phyloP scores from a whole-genome alignment of 2,329 filamentous ascomycete genomes.

The Pseudocercospora ulei region DNA sequence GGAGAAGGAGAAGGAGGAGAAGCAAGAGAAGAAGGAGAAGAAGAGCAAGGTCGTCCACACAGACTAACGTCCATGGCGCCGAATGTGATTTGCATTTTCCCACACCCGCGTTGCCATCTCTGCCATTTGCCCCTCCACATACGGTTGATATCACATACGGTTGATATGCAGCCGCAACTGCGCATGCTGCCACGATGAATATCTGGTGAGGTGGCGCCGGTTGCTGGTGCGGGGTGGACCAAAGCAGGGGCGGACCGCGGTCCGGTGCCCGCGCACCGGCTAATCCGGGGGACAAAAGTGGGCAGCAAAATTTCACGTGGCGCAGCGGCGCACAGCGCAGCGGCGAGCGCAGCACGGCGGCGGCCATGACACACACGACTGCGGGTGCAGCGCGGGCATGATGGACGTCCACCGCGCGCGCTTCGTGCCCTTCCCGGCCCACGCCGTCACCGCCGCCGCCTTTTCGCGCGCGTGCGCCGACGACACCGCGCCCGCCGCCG shows the following conservation, averaged over 20 bases:
- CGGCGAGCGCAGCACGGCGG: too few species aligned
- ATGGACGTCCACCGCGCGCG: constrained; percentile 98
- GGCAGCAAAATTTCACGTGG: constrained; percentile 3
- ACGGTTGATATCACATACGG: constrained; percentile 13
- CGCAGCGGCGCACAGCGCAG: not conserved
- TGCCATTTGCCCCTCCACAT: constrained; percentile 7
- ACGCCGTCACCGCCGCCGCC: constrained; percentile 85
- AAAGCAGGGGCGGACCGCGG: too few species aligned
- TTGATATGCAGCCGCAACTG: constrained; percentile 8
- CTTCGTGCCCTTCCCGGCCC: constrained; percentile 85
- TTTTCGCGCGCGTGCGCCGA: constrained; percentile 66
- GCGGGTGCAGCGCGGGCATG: constrained; percentile 13
- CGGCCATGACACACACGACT: too few species aligned
- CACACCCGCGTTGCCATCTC: constrained; percentile 3
- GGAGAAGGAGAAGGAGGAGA: too few species aligned
- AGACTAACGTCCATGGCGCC: not conserved
- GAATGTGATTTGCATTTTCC: not conserved
- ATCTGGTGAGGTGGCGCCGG: too few species aligned
- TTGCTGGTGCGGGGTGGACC: too few species aligned
- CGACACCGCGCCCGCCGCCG: constrained; percentile 17
- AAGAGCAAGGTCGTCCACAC: constrained; percentile 15
- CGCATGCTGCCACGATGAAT: too few species aligned
- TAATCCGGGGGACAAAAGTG: not conserved
- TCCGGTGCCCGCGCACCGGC: not conserved
- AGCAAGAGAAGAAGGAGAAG: too few species aligned